Base-by-base conservation (phyloP, 169 alveolate genomes). In the Plasmodium vinckei region DNA sequence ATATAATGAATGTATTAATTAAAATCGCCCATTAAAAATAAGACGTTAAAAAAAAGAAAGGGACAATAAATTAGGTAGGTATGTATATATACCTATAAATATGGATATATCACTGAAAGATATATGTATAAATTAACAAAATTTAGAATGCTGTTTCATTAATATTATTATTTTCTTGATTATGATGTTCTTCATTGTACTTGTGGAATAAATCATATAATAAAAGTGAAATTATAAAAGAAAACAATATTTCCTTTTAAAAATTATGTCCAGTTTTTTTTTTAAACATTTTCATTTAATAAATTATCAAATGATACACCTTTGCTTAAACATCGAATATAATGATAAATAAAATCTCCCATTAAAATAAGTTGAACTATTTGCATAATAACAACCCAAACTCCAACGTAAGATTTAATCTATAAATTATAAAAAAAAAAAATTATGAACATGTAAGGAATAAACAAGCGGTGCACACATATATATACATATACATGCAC, bases 281-380 rank as follows among this genome's bases (percentile, higher is more conserved):
- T 72, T 86, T 88, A 95, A 59, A 95, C 97, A 73, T 95, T 94
- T 63, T 95, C 97, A 87, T 94, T 90, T 71, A 95, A 79, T 46
- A 95, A 90, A 73, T 92, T 92, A 56, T 95, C 96, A 21, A 95
- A 96, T 2, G 97, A 95, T 7, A 95, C 95, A 47, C 97, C 97
- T 87, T 93, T 90, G 33, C 95, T 95, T 65, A 93, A 92, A 89
- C 98, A 96, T 75, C 96, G 89, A 49, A 96, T 87, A 75, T 96
- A 96, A 89, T 95, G 98, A 82, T 93, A 95, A 39, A 95, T 92
- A 73, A 96, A 96, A 64, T 96, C 98, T 1, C 97, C 98, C 95
- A 96, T 97, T 13, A 96, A 93, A 23, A 94, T 87, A 27, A 96
- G 89, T 89, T 96, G 98, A 49, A 96, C 87, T 59, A 96, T 60